Evolutionary conservation across 2,329 filamentous ascomycete species (phyloP), one percentile per base, ranked within the genome.

Genomic region (Colletotrichum australisinense): DNA sequence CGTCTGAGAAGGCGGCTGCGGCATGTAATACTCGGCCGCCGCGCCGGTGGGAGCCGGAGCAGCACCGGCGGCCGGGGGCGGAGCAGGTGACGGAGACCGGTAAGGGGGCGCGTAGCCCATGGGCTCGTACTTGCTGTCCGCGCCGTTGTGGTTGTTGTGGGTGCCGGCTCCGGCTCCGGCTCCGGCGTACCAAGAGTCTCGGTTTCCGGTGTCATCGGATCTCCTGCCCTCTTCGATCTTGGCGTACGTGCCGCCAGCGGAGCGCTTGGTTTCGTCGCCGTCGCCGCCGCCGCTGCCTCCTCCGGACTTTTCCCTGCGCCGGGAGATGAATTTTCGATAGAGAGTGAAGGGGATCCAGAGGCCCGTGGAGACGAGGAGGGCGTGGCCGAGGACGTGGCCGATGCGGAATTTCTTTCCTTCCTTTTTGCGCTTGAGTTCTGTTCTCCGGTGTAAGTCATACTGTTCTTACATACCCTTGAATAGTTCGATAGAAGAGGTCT

Each of bases 241-340:
- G 38, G 66, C 58, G 67, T 76, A 76, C 24, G 62, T 53, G 16
- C 63, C 63, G 32, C 32, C 46, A 49, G 49, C 42, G 42, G 42
- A 49, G 42, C 42, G 42, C 42, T 22, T 49, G 3, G 42, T 42
- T 19, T 42, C 38, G 38, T 42, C 57, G 16, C 59, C 11, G 46
- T 30, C 26, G n/a, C 49, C 63, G 32, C 56, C 35, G n/a, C 49
- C 52, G 32, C 56, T 52, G 14, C 67, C 30, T 12, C 26, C 35
- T 22, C 28, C 22, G 30, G n/a, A 53, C 56, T 63, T 56, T 46
- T 59, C 53, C 59, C 59, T 65, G 26, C 32, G 28, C 24, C 12
- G n/a, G 38, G 56, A 49, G 49, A 52, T 2, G 75, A 78, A 26
- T 77, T 82, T 60, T 76, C 82, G 49, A 73, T 69, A 55, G 74